phyloP scores from a whole-genome alignment of 805 yeast genomes.

The Millerozyma acaciae region DNA sequence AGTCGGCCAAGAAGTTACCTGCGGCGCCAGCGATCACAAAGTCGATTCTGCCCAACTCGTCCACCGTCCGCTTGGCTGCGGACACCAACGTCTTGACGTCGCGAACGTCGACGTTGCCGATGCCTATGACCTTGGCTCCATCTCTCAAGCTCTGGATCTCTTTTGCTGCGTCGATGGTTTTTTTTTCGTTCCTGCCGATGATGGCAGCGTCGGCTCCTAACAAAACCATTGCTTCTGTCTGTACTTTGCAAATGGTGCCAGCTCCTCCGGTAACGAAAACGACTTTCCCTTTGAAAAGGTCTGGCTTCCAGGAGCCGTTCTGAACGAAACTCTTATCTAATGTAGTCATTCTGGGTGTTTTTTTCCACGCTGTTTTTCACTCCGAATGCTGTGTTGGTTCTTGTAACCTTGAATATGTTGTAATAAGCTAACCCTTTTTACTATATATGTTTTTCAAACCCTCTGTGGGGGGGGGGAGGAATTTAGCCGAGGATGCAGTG shows the following conservation, averaged over 20 bases:
- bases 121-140: slow-evolving; percentile 63
- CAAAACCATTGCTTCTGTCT: slow-evolving; percentile 77
- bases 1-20: slow-evolving; percentile 40
- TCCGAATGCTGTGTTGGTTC: too few species aligned
- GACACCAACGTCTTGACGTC: slow-evolving; percentile 48
- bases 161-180: slow-evolving; percentile 61
- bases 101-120: slow-evolving; percentile 75
- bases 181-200: slow-evolving; percentile 67
- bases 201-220: slow-evolving; percentile 87
- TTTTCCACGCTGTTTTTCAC: too few species aligned
- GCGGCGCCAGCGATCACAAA: slow-evolving; percentile 45
- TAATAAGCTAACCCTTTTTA: too few species aligned
- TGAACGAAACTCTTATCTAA: slow-evolving; percentile 22
- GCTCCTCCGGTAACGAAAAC: slow-evolving; percentile 95
- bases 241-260: slow-evolving; percentile 88
- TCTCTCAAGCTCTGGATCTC: slow-evolving; percentile 54
- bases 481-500: too few species aligned
- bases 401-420: too few species aligned
- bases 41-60: slow-evolving; percentile 39
- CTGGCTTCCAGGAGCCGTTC: slow-evolving; percentile 46
- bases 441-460: too few species aligned
- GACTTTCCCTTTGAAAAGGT: slow-evolving; percentile 75
- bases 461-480: too few species aligned
- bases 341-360: too few species aligned
- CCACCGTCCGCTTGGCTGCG: slow-evolving; percentile 62